phyloP scores from a whole-genome alignment of 805 yeast species.

The Lipomyces anomalus region DNA sequence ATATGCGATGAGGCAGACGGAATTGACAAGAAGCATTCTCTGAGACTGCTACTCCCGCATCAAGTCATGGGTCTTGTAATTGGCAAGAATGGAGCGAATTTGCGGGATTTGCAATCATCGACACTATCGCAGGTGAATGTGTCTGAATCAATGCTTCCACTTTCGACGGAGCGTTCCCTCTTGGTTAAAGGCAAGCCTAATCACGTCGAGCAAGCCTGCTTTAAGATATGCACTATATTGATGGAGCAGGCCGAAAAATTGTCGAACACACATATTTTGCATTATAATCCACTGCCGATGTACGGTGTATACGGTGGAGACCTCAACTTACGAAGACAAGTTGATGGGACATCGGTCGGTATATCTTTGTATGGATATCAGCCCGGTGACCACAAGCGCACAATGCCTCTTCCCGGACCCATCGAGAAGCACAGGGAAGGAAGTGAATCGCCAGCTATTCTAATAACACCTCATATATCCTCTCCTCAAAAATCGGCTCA shows the following conservation, averaged over 20 bases:
- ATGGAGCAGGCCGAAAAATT: constrained; percentile 9
- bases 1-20: constrained; percentile 1
- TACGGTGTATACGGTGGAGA: constrained; percentile 14
- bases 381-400: background rate
- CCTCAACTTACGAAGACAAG: background rate
- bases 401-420: background rate
- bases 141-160: constrained; percentile 17
- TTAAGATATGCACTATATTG: constrained; percentile 3
- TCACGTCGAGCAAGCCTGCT: constrained; percentile 4
- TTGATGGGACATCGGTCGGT: too few species aligned
- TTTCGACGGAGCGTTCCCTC: constrained; percentile 19
- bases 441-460: background rate
- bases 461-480: too few species aligned
- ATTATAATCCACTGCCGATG: constrained; percentile 15
- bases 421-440: background rate
- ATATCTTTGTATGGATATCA: too few species aligned
- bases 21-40: constrained; percentile 1
- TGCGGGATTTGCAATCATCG: constrained; percentile 7
- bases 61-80: constrained; percentile 12
- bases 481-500: too few species aligned
- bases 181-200: constrained; percentile 8
- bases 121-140: constrained; percentile 9
- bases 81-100: constrained; percentile 8
- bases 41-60: constrained; percentile 16
- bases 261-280: constrained; percentile 6